Conservation (phyloP, 768 basidiomycete species). For the Termitomyces heimii region DNA sequence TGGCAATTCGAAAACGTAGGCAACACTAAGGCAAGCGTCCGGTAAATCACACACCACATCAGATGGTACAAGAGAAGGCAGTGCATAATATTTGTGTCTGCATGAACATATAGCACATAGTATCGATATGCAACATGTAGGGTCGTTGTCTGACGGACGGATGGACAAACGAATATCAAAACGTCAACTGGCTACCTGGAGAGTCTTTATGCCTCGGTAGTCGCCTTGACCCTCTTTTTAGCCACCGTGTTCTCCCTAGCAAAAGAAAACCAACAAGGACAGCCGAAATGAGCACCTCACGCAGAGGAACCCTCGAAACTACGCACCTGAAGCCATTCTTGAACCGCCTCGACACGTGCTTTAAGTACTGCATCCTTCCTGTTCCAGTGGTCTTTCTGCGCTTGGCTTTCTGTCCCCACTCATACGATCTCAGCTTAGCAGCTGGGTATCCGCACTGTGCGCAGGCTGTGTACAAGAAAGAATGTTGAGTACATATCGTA, state of each 20-base stretch:
- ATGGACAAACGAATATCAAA: neutral
- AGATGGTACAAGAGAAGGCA: conserved; percentile 2
- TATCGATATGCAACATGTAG: conserved; percentile 12
- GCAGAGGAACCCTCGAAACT: neutral
- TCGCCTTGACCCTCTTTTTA: conserved; percentile 14
- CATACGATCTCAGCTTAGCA: conserved; percentile 91
- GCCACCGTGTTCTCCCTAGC: conserved; percentile 17
- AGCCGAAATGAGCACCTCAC: neutral
- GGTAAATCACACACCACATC: neutral
- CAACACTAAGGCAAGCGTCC: neutral
- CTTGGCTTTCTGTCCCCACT: conserved; percentile 99
- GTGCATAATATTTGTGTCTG: conserved; percentile 14
- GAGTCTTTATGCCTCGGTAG: conserved; percentile 15
- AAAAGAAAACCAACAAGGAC: neutral
- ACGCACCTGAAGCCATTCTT: conserved; percentile 95
- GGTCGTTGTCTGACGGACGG: neutral
- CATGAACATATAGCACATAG: conserved; percentile 16
- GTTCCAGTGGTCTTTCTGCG: conserved; percentile 99
- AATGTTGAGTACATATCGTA: neutral
- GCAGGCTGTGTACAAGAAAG: conserved; percentile 52
- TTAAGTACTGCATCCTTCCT: conserved; percentile 92
- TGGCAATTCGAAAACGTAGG: neutral
- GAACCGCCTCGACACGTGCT: conserved; percentile 89
- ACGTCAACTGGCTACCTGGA: neutral
- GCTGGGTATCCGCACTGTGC: conserved; percentile 95